Conservation (phyloP, 1,284 basidiomycete species). For the Ceratobasidium sp. region DNA sequence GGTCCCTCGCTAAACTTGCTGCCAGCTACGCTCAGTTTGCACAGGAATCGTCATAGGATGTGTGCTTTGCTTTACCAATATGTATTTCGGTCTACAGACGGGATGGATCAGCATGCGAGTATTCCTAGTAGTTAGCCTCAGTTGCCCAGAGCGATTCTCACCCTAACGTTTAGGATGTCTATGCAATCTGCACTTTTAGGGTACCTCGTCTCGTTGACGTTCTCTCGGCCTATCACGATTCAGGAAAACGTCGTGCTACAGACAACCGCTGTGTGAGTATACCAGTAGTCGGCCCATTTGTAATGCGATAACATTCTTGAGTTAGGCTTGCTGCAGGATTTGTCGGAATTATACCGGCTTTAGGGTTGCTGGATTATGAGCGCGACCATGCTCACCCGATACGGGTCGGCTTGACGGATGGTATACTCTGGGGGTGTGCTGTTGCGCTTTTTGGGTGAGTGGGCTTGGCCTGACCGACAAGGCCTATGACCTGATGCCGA, state of each 20-base stretch:
- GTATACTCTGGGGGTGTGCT: conserved; percentile 85
- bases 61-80: conserved; percentile 78
- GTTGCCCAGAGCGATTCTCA: conserved; percentile 6
- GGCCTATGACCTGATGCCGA: background rate
- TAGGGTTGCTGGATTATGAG: conserved; percentile 78
- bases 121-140: background rate
- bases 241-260: conserved; percentile 95
- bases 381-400: conserved; percentile 84
- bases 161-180: conserved; percentile 81
- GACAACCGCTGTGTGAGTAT: conserved; percentile 80
- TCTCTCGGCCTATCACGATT: conserved; percentile 77
- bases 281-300: background rate
- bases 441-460: conserved; percentile 91
- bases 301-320: conserved; percentile 66
- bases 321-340: conserved; percentile 83
- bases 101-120: conserved; percentile 78
- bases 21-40: conserved; percentile 62
- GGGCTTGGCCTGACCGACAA: conserved; percentile 22
- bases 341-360: conserved; percentile 93
- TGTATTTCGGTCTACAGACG: conserved; percentile 80
- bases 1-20: background rate
- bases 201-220: conserved; percentile 82
- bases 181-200: conserved; percentile 93
- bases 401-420: conserved; percentile 72
- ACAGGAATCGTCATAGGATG: conserved; percentile 76